These are phyloP conservation scores for Guadua angustifolia DNA, from an alignment of 176 grass and related monocot genomes.

Conservation along the genomic window DNA sequence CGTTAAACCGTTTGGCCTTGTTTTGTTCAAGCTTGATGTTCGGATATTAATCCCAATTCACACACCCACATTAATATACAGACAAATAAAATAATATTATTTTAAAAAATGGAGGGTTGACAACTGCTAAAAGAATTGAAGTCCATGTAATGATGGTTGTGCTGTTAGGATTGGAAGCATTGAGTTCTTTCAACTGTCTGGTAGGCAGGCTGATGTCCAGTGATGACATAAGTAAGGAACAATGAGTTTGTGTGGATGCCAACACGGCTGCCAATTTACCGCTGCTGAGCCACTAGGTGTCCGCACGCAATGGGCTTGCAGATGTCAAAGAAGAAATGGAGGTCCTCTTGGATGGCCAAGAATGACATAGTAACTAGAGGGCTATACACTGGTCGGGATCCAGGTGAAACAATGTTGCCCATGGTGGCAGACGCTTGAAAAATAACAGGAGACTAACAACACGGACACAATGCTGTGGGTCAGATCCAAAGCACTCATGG, in stretches of 20 bases:
- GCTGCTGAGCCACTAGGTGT: slow-evolving; percentile 1
- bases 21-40: slow-evolving; percentile 32
- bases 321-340: slow-evolving; percentile 12
- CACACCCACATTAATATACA: background rate
- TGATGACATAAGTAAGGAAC: background rate
- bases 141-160: background rate
- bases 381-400: slow-evolving; percentile 13
- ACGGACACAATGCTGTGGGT: background rate
- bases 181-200: slow-evolving; percentile 3
- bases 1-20: background rate
- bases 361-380: slow-evolving; percentile 10
- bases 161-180: slow-evolving; percentile 6
- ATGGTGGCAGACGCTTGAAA: background rate
- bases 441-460: background rate
- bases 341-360: background rate
- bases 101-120: background rate
- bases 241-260: background rate
- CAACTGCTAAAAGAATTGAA: slow-evolving; percentile 1
- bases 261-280: background rate
- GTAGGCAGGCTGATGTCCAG: background rate
- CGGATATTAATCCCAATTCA: background rate
- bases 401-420: background rate
- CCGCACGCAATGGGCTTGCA: background rate
- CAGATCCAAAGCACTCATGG: background rate
- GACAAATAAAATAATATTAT: too few relatives aligned